Evolutionary conservation across 352 stramenopile genomes (phyloP).

Genomic region (Globisporangium cystogenes): DNA sequence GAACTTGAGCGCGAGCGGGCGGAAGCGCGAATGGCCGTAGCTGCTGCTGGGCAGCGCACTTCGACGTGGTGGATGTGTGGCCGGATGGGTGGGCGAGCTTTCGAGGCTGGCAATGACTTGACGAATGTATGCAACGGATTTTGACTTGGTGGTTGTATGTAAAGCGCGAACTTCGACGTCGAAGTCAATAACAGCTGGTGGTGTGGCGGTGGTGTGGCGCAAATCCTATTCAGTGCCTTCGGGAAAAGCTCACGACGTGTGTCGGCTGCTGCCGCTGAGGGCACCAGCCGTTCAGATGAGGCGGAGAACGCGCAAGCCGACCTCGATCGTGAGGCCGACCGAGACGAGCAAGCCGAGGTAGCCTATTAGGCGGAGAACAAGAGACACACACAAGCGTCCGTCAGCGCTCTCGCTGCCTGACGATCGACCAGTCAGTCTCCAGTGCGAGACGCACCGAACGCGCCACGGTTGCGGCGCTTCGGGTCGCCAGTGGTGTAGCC

Average conservation of each 20-base stretch:
- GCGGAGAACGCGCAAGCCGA: slow-evolving; percentile 22
- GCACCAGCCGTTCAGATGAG: too few relatives aligned
- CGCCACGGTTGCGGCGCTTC: slow-evolving; percentile 50
- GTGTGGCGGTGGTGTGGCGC: background rate
- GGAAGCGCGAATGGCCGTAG: slow-evolving; percentile 10
- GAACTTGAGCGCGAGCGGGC: slow-evolving; percentile 1
- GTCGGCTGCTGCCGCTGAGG: background rate
- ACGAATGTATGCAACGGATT: background rate
- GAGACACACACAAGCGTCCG: background rate
- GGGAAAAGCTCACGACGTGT: too few relatives aligned
- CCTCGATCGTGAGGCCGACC: slow-evolving; percentile 29
- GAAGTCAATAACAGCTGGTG: background rate
- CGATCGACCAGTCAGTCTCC: background rate
- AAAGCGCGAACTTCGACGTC: background rate
- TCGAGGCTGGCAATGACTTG: background rate
- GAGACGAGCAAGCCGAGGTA: slow-evolving; percentile 41
- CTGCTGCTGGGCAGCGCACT: slow-evolving; percentile 1
- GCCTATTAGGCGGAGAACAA: slow-evolving; percentile 26
- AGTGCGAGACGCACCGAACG: slow-evolving; percentile 37
- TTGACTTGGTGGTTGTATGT: background rate
- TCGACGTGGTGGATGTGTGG: slow-evolving; percentile 6
- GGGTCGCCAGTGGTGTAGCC: slow-evolving; percentile 61
- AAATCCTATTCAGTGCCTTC: too few relatives aligned
- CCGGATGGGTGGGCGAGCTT: background rate
- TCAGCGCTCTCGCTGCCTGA: background rate